Base-by-base conservation (phyloP, 2,329 filamentous ascomycete genomes). In the Aspergillus sp. region DNA sequence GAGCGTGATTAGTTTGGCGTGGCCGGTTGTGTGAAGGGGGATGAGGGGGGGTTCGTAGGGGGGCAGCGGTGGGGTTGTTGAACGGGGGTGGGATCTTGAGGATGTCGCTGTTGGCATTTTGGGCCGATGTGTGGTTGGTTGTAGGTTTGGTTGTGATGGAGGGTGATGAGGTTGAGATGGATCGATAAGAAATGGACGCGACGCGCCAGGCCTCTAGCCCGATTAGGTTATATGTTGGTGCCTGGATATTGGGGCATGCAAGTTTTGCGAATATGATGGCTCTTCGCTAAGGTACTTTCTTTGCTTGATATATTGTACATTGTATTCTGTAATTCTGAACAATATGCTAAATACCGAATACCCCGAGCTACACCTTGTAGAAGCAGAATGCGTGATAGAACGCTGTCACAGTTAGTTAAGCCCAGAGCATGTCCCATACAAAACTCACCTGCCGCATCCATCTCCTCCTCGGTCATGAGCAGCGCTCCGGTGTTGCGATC, bases 341-440 rank as follows among this genome's bases (percentile, higher is more conserved):
- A 36, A 36, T 1, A 38, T 17, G 13, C 34, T 17, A 38, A 5
- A 38, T 38, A n/a, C 16, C 34, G 11, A 34, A 38, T 38, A 16
- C 16, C 11, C 34, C 14, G 4, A 20, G 11, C 31, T 56, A 94
- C 43, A 95, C 90, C 78, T 97, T 96, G 75, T 97, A 96, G 73
- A 97, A 97, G 76, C 91, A 96, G 67, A 97, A 97, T 1, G 89
- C 92, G 64, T 95, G 84, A 67, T 97, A 97, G 67, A 97, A 96
- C 63, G 78, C 79, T 66, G 36, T n/a, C 34, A 38, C 14, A 38
- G 34, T 38, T 7, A 38, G 34, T 29, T 14, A 36, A 14, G 11
- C 49, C 69, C 49, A 66, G 62, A 25, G n/a, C 38, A 36, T 9
- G 16, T 31, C 17, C 17, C 32, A 3, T 10, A 17, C 0, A 16